These are phyloP conservation scores for Penicillium herquei DNA, from an alignment of 495 filamentous ascomycete species.

Conservation along the genomic window DNA sequence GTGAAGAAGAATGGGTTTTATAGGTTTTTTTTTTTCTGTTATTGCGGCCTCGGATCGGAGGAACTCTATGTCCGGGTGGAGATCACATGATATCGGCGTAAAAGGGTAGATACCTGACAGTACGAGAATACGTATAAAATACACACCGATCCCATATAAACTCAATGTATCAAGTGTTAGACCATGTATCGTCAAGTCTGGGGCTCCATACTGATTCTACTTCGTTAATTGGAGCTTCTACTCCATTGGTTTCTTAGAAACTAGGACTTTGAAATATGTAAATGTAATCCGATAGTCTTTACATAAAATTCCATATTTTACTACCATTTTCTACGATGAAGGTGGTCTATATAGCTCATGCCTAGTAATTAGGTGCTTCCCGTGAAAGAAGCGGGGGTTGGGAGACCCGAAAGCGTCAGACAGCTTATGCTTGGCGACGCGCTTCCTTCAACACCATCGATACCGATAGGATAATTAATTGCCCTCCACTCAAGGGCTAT, in stretches of 20 bases:
- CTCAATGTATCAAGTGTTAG: too few species aligned
- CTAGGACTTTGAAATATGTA: too few species aligned
- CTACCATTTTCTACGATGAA: too few species aligned
- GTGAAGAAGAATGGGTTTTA: slow-evolving; percentile 16
- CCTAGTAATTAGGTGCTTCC: too few species aligned
- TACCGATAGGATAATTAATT: not conserved
- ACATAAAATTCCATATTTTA: too few species aligned
- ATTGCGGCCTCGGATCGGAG: slow-evolving; percentile 23
- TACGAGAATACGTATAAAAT: not conserved
- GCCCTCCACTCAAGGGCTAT: not conserved
- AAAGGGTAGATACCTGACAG: not conserved
- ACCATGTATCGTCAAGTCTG: too few species aligned
- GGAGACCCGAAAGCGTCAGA: slow-evolving; percentile 22
- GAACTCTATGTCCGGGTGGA: slow-evolving; percentile 13
- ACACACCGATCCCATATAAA: not conserved
- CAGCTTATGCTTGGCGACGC: slow-evolving; percentile 22
- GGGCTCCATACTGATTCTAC: too few species aligned
- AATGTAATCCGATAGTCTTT: too few species aligned
- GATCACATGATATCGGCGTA: slow-evolving; percentile 14
- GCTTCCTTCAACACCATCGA: slow-evolving; percentile 8
- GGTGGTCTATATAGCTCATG: too few species aligned
- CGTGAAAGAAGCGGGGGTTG: slow-evolving; percentile 1
- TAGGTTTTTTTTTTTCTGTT: slow-evolving; percentile 26
- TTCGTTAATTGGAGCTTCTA: too few species aligned
- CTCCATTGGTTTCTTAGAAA: too few species aligned